Conservation (phyloP, 306 rosid genomes). For the Quercus wislizeni region DNA sequence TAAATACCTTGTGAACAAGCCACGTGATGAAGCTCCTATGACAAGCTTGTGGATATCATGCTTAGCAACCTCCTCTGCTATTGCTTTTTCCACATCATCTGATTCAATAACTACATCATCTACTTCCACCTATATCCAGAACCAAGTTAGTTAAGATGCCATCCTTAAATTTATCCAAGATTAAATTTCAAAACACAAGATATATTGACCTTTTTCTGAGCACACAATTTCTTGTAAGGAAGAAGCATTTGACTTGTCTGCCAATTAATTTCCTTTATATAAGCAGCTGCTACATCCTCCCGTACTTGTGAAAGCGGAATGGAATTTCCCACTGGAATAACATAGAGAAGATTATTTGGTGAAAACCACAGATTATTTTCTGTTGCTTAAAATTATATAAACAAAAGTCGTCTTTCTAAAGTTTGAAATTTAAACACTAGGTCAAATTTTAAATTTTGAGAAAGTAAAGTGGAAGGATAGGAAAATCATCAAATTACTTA, state of each 20-base stretch:
- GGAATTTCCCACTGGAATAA: constrained; percentile 70
- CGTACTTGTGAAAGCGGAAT: constrained; percentile 66
- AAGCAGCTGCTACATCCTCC: constrained; percentile 59
- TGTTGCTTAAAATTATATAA: background rate
- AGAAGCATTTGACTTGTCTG: constrained; percentile 56
- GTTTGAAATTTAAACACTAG: background rate
- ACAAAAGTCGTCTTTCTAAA: background rate
- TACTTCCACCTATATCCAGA: constrained; percentile 63
- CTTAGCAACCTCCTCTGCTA: constrained; percentile 69
- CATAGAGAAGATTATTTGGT: background rate
- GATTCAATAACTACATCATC: constrained; percentile 74
- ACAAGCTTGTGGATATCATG: constrained; percentile 56
- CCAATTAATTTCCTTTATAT: constrained; percentile 63
- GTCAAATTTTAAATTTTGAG: background rate
- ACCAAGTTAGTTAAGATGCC: background rate
- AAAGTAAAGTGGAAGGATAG: background rate
- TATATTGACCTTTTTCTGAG: constrained; percentile 60
- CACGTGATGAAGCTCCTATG: constrained; percentile 73
- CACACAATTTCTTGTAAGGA: constrained; percentile 77
- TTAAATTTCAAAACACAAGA: constrained; percentile 22
- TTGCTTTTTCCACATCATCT: constrained; percentile 64
- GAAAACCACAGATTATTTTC: background rate
- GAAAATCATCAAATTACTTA: background rate
- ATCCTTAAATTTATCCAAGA: constrained; percentile 9
- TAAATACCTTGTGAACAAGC: constrained; percentile 76